Conservation (phyloP, 345 rosid species). For the Orychophragmus violaceus region DNA sequence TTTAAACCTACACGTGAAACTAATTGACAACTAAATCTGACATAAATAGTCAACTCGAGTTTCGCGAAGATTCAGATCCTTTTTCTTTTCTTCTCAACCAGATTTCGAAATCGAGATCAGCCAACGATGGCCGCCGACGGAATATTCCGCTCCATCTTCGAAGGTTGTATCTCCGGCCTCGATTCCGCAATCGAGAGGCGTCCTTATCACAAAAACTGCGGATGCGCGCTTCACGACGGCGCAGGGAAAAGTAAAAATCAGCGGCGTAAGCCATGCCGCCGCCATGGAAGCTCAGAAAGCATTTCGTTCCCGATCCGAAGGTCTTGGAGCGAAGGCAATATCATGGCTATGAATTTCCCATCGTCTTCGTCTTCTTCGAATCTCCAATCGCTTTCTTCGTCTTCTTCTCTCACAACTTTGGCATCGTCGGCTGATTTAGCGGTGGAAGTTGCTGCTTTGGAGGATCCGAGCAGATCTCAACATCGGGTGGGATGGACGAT, state of each 20-base stretch:
- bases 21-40: background rate
- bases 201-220: slow-evolving; percentile 68
- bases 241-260: slow-evolving; percentile 13
- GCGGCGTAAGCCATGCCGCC: slow-evolving; percentile 26
- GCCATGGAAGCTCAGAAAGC: slow-evolving; percentile 29
- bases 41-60: slow-evolving; percentile 2
- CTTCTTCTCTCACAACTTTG: slow-evolving; percentile 30
- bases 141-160: slow-evolving; percentile 46
- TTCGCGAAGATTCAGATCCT: slow-evolving; percentile 4
- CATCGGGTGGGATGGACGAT: slow-evolving; percentile 24
- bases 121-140: slow-evolving; percentile 60
- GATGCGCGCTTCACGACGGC: slow-evolving; percentile 51
- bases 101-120: slow-evolving; percentile 21
- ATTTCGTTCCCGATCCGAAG: slow-evolving; percentile 62
- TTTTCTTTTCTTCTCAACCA: background rate
- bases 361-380: slow-evolving; percentile 16
- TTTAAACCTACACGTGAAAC: background rate
- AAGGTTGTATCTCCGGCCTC: slow-evolving; percentile 50
- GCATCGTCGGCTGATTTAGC: background rate
- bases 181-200: slow-evolving; percentile 53
- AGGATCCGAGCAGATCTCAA: slow-evolving; percentile 17
- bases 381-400: slow-evolving; percentile 46
- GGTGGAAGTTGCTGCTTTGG: background rate
- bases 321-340: slow-evolving; percentile 63
- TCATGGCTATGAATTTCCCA: slow-evolving; percentile 34